Evolutionary conservation across 2,329 filamentous ascomycete genomes (phyloP).

Genomic region (Paracoccidioides lutzii): DNA sequence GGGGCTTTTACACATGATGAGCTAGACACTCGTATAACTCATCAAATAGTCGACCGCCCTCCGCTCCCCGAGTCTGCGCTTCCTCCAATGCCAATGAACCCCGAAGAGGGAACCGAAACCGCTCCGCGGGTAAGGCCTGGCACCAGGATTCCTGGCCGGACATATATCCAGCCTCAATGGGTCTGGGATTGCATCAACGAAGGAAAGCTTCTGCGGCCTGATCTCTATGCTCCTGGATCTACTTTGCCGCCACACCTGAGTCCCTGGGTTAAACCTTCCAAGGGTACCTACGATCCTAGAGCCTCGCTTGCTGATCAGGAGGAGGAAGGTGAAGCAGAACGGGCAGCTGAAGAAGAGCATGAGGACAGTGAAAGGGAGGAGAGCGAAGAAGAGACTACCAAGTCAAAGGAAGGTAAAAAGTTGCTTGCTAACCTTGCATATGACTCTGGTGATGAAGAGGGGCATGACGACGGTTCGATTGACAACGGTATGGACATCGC

Average conservation of each 20-base stretch:
- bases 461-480: conserved; percentile 31
- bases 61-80: conserved; percentile 48
- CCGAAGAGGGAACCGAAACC: conserved; percentile 37
- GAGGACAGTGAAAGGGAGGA: conserved; percentile 34
- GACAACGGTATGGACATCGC: conserved; percentile 40
- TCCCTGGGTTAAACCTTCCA: conserved; percentile 80
- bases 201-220: conserved; percentile 71
- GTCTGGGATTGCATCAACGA: conserved; percentile 96
- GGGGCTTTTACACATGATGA: conserved; percentile 88
- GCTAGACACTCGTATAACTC: conserved; percentile 76
- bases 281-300: conserved; percentile 85
- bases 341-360: conserved; percentile 48
- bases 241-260: conserved; percentile 87
- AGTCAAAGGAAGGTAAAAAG: conserved; percentile 22
- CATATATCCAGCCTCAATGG: conserved; percentile 95
- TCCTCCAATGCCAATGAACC: conserved; percentile 29
- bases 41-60: conserved; percentile 90
- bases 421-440: conserved; percentile 25
- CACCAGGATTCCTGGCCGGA: conserved; percentile 74
- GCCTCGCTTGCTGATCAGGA: conserved; percentile 77
- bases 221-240: conserved; percentile 80
- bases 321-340: conserved; percentile 69
- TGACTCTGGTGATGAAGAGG: conserved; percentile 23
- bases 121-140: conserved; percentile 42
- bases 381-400: conserved; percentile 26